Base-by-base conservation (phyloP, 2,329 filamentous ascomycete genomes). In the Aspergillus amoenus region DNA sequence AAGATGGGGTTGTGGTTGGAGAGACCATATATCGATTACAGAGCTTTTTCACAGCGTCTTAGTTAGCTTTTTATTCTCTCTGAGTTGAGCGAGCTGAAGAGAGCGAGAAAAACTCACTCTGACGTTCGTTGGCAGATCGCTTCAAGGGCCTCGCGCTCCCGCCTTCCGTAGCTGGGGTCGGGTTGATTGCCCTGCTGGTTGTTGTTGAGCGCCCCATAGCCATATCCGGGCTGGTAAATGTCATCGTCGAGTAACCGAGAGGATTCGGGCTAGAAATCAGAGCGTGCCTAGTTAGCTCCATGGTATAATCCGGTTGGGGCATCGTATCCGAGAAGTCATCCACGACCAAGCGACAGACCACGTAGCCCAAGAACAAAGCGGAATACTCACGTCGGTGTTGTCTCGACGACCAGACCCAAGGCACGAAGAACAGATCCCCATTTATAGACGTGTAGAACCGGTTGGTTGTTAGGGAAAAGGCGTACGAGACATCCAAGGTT, bases 61-160 rank as follows among this genome's bases (percentile, higher is more conserved):
- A 21, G 24, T 22, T 32, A 41, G 18, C 5, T 11, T 17, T 3
- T 32, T 7, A 37, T n/a, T n/a, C 15, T 37, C 13, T 37, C 34
- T 37, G 15, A n/a, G 15, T 37, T 15, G 34, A 37, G 34, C 6
- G 34, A 37, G 5, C 4, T 42, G 30, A 39, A 21, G 21, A 44
- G 9, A 11, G 27, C 9, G 27, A 30, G 27, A 17, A 18, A 27
- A 39, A 67, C 73, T 69, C 59, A 79, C 77, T 79, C 77, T n/a
- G 77, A 79, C 52, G 76, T 73, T 47, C 73, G 69, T 61, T 79
- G 77, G 62, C 77, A 78, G 59, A 79, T 79, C 4, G 75, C 73
- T 59, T 79, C 76, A 41, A 79, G 63, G 7, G 76, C 76, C 63
- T 79, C 77, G 42, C 76, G 67, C 60, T 79, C 77, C 37, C 75